Base-by-base conservation (phyloP, 2,329 filamentous ascomycete genomes). In the Colletotrichum sp. region DNA sequence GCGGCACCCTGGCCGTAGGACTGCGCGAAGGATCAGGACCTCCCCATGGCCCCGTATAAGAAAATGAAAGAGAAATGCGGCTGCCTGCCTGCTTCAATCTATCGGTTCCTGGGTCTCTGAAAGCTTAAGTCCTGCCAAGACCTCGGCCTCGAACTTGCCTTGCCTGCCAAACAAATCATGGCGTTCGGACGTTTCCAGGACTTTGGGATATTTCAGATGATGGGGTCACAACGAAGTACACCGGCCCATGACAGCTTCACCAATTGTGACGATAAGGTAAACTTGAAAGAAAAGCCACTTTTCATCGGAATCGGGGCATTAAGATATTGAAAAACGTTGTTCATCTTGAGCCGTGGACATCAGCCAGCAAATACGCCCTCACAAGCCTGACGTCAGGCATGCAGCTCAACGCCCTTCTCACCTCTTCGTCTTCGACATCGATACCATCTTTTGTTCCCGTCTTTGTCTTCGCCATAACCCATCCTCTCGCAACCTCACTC, bases 371-470 rank as follows among this genome's bases (percentile, higher is more conserved):
- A 13, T 61, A 76, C 1, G 66, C 72, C 52, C 74, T 74, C 13
- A 76, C 74, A 6, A 76, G 55, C 44, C 52, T 70, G 36, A 76
- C 63, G 9, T 39, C 28, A 25, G 74, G 74, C 74, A 76, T 75
- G 13, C 13, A 55, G 1, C 36, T 4, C 57, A 76, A 55, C 1
- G 66, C 63, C 36, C n/a, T 28, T 16, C 44, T 39, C 1, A 67
- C 39, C 4, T 6, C 25, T 0, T 16, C 55, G 6, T 57, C n/a
- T 1, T 75, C 32, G 1, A 68, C 27, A 63, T 76, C 63, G 4
- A 75, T 28, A 16, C 19, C 22, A 3, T 13, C 39, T 19, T 28
- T 16, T 32, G 32, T 6, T 1, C 44, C 61, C 16, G 2, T 34
- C 1, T 69, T 44, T 2, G 30, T 28, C 52, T n/a, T 72, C 3